These are phyloP conservation scores for Phtheirospermum japonicum DNA, from an alignment of 257 asterid genomes.

Conservation along the genomic window DNA sequence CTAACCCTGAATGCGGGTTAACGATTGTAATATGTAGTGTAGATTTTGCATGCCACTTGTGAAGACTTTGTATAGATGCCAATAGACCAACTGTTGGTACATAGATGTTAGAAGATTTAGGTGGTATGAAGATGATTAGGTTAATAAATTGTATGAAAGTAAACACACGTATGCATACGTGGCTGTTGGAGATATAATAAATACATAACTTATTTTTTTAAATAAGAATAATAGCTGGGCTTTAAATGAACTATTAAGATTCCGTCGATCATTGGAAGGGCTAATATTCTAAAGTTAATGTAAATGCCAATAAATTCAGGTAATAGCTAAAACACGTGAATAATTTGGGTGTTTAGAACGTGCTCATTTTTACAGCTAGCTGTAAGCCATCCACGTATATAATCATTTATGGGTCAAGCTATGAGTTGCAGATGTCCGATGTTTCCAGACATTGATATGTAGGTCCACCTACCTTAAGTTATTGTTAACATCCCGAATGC, in stretches of 20 bases:
- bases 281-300: background rate
- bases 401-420: slow-evolving; percentile 4
- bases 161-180: background rate
- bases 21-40: background rate
- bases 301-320: background rate
- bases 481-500: background rate
- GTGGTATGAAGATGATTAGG: slow-evolving; percentile 10
- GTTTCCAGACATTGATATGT: background rate
- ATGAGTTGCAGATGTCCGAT: slow-evolving; percentile 1
- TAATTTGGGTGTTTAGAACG: slow-evolving; percentile 11
- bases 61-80: slow-evolving; percentile 1
- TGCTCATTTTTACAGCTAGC: background rate
- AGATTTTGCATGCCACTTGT: slow-evolving; percentile 13
- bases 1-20: slow-evolving; percentile 13
- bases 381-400: background rate
- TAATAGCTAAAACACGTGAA: slow-evolving; percentile 1
- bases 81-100: slow-evolving; percentile 6
- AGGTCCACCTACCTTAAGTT: background rate
- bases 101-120: slow-evolving; percentile 7
- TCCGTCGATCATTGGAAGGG: background rate
- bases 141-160: background rate
- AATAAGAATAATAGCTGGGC: slow-evolving; percentile 6
- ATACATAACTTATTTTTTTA: background rate
- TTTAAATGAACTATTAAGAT: slow-evolving; percentile 10
- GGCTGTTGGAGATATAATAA: background rate